Evolutionary conservation across 805 yeast species (phyloP).

Genomic region (Pichia paraexigua): DNA sequence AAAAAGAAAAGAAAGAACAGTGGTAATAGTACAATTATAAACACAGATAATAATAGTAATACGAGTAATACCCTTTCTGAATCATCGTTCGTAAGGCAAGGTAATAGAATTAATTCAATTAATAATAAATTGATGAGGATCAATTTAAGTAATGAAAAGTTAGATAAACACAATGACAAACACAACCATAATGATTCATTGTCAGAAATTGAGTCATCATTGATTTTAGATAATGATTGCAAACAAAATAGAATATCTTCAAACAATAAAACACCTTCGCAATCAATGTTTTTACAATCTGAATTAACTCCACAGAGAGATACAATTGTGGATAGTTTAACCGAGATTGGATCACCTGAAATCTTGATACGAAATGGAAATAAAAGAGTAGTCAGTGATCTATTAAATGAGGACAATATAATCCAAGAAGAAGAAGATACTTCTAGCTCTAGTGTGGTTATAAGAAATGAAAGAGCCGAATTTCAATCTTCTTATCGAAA

Average conservation of each 20-base stretch:
- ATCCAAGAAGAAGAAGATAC: slow-evolving; percentile 1
- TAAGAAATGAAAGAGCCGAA: background rate
- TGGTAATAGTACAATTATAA: background rate
- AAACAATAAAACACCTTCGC: background rate
- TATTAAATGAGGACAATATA: background rate
- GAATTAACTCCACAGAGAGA: slow-evolving; percentile 8
- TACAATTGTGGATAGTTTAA: background rate
- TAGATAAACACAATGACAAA: background rate
- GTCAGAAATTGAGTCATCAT: slow-evolving; percentile 8
- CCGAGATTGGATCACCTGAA: slow-evolving; percentile 1
- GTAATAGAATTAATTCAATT: slow-evolving; percentile 11
- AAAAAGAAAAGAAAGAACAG: slow-evolving; percentile 3
- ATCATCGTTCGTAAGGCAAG: slow-evolving; percentile 6
- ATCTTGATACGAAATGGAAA: background rate
- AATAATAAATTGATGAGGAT: slow-evolving; percentile 13
- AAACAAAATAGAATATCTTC: background rate
- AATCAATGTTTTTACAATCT: slow-evolving; percentile 1
- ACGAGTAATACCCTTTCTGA: background rate
- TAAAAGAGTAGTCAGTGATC: background rate
- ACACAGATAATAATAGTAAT: background rate
- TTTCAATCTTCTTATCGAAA: background rate
- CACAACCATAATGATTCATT: slow-evolving; percentile 1
- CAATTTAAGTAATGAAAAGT: slow-evolving; percentile 2
- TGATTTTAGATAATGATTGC: slow-evolving; percentile 4
- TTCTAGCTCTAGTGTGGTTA: slow-evolving; percentile 5